Conservation (phyloP, 352 stramenopile genomes). For the Globisporangium polare region DNA sequence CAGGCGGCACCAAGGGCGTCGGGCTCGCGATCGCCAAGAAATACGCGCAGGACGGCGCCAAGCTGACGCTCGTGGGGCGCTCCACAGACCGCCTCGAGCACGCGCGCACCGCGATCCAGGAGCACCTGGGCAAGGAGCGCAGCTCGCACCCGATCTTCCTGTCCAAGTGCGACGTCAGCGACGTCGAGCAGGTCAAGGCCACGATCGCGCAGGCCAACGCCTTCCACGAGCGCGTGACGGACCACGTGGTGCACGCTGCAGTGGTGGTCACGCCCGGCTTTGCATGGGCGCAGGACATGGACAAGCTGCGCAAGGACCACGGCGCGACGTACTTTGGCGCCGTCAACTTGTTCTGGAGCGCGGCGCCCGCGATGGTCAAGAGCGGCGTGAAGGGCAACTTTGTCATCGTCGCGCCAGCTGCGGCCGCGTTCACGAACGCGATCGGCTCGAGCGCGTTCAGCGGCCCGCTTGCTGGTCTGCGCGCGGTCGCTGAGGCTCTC, state of each 20-base stretch:
- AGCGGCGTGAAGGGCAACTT: constrained; percentile 34
- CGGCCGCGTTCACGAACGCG: constrained; percentile 43
- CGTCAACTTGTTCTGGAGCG: constrained; percentile 52
- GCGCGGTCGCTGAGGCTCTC: constrained; percentile 91
- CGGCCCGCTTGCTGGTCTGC: constrained; percentile 88
- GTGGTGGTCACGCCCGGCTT: constrained; percentile 27
- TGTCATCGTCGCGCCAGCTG: constrained; percentile 52
- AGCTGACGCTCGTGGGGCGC: constrained; percentile 18
- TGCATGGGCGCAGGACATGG: constrained; percentile 53
- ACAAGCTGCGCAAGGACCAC: constrained; percentile 37
- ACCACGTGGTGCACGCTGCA: constrained; percentile 58
- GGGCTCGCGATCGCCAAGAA: constrained; percentile 63
- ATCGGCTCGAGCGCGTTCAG: constrained; percentile 89
- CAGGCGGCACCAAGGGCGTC: constrained; percentile 20
- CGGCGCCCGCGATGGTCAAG: constrained; percentile 57
- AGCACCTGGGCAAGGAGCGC: background rate
- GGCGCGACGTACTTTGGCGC: constrained; percentile 61
- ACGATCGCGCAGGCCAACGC: constrained; percentile 47
- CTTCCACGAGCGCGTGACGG: constrained; percentile 51
- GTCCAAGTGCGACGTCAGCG: constrained; percentile 34
- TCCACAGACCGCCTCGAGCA: constrained; percentile 8
- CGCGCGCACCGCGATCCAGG: constrained; percentile 10
- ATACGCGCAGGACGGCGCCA: constrained; percentile 44
- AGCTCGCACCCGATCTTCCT: constrained; percentile 26
- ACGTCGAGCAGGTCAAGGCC: constrained; percentile 30